Percentiles rank a stretch among this genome's conserved stretches.
Conservation (phyloP, 1,139 yeast species). For the Saccharomyces hybrid region DNA sequence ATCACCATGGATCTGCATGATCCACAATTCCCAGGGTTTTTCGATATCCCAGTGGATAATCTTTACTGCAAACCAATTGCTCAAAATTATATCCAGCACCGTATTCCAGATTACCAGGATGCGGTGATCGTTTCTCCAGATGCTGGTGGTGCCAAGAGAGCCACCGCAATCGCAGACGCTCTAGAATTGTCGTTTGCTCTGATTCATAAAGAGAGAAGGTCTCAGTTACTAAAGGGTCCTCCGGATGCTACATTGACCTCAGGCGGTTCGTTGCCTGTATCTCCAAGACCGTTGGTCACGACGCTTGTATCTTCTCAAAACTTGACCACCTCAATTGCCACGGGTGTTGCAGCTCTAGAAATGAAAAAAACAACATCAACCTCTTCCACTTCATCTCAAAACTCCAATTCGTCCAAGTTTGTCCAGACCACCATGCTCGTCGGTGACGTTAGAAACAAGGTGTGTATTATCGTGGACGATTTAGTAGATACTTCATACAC, state of each 20-base stretch:
- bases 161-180: slow-evolving; percentile 87
- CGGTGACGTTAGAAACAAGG: slow-evolving; percentile 80
- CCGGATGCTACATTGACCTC: slow-evolving; percentile 30
- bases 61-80: slow-evolving; percentile 77
- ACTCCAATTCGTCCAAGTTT: slow-evolving; percentile 19
- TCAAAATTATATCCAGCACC: slow-evolving; percentile 68
- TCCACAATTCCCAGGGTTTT: slow-evolving; percentile 89
- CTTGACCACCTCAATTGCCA: slow-evolving; percentile 1
- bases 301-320: slow-evolving; percentile 11
- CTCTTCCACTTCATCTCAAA: slow-evolving; percentile 2
- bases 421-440: slow-evolving; percentile 66
- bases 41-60: slow-evolving; percentile 88
- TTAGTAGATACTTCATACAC: slow-evolving; percentile 91
- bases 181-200: slow-evolving; percentile 86
- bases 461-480: slow-evolving; percentile 85
- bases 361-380: slow-evolving; percentile 3
- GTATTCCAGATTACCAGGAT: slow-evolving; percentile 64
- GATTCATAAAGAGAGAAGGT: slow-evolving; percentile 88
- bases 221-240: slow-evolving; percentile 34
- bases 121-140: slow-evolving; percentile 91
- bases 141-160: slow-evolving; percentile 96
- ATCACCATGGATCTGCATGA: slow-evolving; percentile 98
- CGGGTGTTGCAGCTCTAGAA: slow-evolving; percentile 1
- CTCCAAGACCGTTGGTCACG: slow-evolving; percentile 22
- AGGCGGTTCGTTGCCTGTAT: slow-evolving; percentile 25